Evolutionary conservation across 1,284 basidiomycete genomes (phyloP).

Genomic region (Heliocybe sulcata): DNA sequence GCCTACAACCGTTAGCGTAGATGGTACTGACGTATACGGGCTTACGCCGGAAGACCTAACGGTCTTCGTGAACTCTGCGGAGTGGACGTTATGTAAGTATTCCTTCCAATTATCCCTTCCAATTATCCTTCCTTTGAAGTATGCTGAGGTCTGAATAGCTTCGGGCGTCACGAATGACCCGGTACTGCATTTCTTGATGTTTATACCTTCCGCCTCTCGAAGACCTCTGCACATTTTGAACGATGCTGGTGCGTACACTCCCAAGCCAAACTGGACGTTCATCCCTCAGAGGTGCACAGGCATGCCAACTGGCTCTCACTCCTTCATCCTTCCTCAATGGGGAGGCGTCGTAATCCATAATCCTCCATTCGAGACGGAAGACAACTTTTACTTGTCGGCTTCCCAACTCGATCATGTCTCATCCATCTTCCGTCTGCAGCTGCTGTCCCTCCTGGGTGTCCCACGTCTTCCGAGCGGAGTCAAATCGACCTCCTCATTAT

Average conservation of each 20-base stretch:
- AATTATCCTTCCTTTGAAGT: constrained; percentile 4
- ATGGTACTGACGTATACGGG: constrained; percentile 35
- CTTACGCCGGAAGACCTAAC: constrained; percentile 78
- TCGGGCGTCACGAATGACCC: constrained; percentile 84
- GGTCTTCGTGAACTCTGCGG: constrained; percentile 91
- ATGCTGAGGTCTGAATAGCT: constrained; percentile 31
- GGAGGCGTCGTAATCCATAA: constrained; percentile 87
- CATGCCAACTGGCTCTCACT: constrained; percentile 38
- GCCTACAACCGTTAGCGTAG: constrained; percentile 35
- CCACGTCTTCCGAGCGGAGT: constrained; percentile 50
- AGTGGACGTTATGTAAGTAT: constrained; percentile 83
- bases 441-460: constrained; percentile 75
- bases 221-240: constrained; percentile 70
- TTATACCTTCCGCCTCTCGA: constrained; percentile 68
- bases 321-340: constrained; percentile 94
- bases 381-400: constrained; percentile 29
- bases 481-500: constrained; percentile 25
- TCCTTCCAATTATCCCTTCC: not conserved
- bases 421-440: constrained; percentile 67
- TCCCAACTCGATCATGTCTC: constrained; percentile 52
- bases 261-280: not conserved
- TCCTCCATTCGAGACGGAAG: constrained; percentile 28
- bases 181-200: constrained; percentile 89
- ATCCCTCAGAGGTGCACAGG: constrained; percentile 2
- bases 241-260: constrained; percentile 35